These are phyloP conservation scores for Candida caryicola DNA, from an alignment of 805 yeast species.

Conservation along the genomic window DNA sequence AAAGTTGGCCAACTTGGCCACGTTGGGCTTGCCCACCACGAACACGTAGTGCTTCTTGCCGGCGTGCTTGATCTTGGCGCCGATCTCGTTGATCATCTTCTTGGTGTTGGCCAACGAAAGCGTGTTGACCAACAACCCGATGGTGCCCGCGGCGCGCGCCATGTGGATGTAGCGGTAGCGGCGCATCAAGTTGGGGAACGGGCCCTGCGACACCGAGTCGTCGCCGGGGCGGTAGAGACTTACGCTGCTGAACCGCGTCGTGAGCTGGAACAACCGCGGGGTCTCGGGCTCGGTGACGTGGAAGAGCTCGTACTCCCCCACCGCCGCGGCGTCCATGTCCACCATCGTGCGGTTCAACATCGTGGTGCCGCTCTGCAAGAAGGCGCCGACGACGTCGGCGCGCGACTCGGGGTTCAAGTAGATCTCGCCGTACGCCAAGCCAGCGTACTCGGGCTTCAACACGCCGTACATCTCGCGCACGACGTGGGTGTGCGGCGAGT, in stretches of 20 bases:
- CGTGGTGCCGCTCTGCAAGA: not conserved
- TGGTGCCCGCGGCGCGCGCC: conserved; percentile 87
- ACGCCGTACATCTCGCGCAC: conserved; percentile 37
- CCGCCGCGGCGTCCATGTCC: conserved; percentile 19
- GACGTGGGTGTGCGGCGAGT: conserved; percentile 59
- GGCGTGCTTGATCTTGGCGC: conserved; percentile 59
- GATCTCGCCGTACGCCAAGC: conserved; percentile 34
- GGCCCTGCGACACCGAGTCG: conserved; percentile 45
- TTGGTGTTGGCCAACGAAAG: conserved; percentile 76
- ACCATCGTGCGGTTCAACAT: conserved; percentile 18
- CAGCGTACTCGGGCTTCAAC: conserved; percentile 30
- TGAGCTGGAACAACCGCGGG: conserved; percentile 71
- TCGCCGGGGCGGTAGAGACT: conserved; percentile 47
- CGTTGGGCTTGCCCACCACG: conserved; percentile 97
- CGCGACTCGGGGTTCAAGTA: conserved; percentile 21
- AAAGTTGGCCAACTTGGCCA: conserved; percentile 93
- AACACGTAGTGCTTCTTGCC: conserved; percentile 91
- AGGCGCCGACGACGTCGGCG: conserved; percentile 41
- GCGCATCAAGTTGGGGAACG: conserved; percentile 75
- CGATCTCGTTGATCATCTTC: conserved; percentile 58
- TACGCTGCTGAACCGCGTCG: conserved; percentile 63
- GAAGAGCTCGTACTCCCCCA: conserved; percentile 51
- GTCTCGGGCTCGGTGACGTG: conserved; percentile 74
- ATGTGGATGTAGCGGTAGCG: conserved; percentile 83
- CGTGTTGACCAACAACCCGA: conserved; percentile 89